phyloP scores from a whole-genome alignment of 2,329 filamentous ascomycete genomes.

The Colletotrichum magnum region DNA sequence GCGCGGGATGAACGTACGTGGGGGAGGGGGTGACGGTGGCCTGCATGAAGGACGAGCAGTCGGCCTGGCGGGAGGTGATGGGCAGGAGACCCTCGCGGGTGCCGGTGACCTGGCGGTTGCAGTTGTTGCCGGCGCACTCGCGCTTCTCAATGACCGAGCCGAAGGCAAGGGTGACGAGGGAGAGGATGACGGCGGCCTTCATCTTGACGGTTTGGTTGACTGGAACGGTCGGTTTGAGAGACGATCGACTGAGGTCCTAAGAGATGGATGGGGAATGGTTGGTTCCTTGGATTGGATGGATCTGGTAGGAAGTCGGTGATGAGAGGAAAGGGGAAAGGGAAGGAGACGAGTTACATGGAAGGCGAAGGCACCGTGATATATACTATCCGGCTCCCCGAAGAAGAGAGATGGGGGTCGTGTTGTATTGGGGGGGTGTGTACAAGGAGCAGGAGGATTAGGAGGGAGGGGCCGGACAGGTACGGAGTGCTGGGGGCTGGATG shows the following conservation, averaged over 20 bases:
- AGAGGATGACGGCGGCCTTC: constrained; percentile 57
- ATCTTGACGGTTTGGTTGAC: constrained; percentile 49
- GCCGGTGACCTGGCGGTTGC: constrained; percentile 61
- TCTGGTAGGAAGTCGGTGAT: constrained; percentile 44
- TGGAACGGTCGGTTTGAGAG: constrained; percentile 27
- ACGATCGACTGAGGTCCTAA: constrained; percentile 42
- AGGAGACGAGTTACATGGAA: constrained; percentile 27
- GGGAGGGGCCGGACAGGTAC: constrained; percentile 1
- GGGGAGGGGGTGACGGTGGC: constrained; percentile 57
- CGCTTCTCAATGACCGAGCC: constrained; percentile 54
- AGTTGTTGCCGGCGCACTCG: constrained; percentile 60
- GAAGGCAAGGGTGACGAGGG: constrained; percentile 53
- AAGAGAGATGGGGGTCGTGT: constrained; percentile 10
- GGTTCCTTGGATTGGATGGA: constrained; percentile 35
- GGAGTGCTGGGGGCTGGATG: constrained; percentile 1
- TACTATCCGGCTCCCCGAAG: constrained; percentile 23
- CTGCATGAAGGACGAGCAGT: constrained; percentile 58
- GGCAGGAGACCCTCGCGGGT: constrained; percentile 54
- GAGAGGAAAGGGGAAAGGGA: constrained; percentile 35
- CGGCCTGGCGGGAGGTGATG: constrained; percentile 52
- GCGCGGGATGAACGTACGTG: constrained; percentile 50
- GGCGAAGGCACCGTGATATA: constrained; percentile 41
- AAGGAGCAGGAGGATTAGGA: constrained; percentile 1
- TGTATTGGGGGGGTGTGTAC: not conserved
- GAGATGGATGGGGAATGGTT: constrained; percentile 36